Percentiles rank a stretch among this genome's conserved stretches.
Conservation (phyloP, 345 rosid species). For the Citrus sp. region DNA sequence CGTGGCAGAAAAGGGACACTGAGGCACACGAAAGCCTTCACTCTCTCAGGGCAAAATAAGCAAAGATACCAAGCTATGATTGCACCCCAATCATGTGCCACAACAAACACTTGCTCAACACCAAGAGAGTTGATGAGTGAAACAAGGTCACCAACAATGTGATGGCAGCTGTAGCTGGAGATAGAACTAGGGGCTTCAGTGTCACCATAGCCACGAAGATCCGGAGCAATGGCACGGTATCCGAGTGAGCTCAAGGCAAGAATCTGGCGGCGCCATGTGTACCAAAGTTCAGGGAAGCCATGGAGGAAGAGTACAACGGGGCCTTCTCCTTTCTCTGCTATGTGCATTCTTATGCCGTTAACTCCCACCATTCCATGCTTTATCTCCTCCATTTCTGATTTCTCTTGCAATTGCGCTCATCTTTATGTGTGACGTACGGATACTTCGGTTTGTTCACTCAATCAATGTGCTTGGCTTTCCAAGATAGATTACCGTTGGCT, state of each 20-base stretch:
- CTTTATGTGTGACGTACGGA: neutral
- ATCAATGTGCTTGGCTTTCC: neutral
- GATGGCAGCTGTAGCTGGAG: slow-evolving; percentile 51
- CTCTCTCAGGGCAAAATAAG: slow-evolving; percentile 62
- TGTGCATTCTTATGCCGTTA: slow-evolving; percentile 73
- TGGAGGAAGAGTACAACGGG: slow-evolving; percentile 62
- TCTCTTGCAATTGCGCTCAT: neutral
- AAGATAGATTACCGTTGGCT: neutral
- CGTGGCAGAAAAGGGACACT: slow-evolving; percentile 72
- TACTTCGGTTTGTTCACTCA: neutral
- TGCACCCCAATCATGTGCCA: slow-evolving; percentile 86
- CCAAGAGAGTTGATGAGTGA: slow-evolving; percentile 56
- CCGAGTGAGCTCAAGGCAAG: slow-evolving; percentile 50
- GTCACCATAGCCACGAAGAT: slow-evolving; percentile 79
- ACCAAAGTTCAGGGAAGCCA: slow-evolving; percentile 90
- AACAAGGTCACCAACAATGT: slow-evolving; percentile 59
- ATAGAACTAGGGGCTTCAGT: slow-evolving; percentile 46
- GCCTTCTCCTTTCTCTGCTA: slow-evolving; percentile 70
- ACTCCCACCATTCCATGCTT: slow-evolving; percentile 47
- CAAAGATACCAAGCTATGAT: slow-evolving; percentile 73
- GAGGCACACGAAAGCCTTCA: slow-evolving; percentile 55
- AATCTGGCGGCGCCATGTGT: slow-evolving; percentile 87
- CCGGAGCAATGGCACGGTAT: slow-evolving; percentile 68
- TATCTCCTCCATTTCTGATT: slow-evolving; percentile 42
- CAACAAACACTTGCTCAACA: slow-evolving; percentile 54